A percentile compares a stretch with the other conserved stretches of the same genome.
Evolutionary conservation across 805 yeast genomes (phyloP).

Genomic region (Kregervanrija pseudodelftensis): DNA sequence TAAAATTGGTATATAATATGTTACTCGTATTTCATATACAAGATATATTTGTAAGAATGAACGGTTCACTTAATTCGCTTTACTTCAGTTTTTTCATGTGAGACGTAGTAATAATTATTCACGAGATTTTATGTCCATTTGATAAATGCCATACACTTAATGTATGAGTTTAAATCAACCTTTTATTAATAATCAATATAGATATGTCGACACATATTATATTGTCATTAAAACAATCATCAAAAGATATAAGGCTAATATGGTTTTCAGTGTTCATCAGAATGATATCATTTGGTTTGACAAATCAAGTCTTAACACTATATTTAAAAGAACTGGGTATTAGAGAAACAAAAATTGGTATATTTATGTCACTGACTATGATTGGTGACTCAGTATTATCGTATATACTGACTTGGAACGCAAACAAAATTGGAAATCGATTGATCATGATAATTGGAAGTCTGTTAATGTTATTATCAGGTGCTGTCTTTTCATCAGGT

Average conservation of each 20-base stretch:
- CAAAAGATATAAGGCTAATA: constrained; percentile 50
- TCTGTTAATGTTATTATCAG: constrained; percentile 60
- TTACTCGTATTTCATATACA: too few relatives aligned
- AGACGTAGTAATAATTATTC: too few relatives aligned
- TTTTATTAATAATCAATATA: background rate
- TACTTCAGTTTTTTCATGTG: too few relatives aligned
- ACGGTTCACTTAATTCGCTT: too few relatives aligned
- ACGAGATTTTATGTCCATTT: too few relatives aligned
- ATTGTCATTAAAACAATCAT: constrained; percentile 26
- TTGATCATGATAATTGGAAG: constrained; percentile 57
- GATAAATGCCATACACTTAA: too few relatives aligned
- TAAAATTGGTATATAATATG: too few relatives aligned
- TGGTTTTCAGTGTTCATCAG: constrained; percentile 66
- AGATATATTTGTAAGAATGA: too few relatives aligned
- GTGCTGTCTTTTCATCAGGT: constrained; percentile 50
- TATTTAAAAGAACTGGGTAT: constrained; percentile 51
- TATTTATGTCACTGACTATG: constrained; percentile 76
- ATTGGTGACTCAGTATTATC: constrained; percentile 74
- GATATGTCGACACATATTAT: constrained; percentile 24
- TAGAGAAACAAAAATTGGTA: constrained; percentile 54
- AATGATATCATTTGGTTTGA: constrained; percentile 67
- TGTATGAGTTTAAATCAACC: background rate
- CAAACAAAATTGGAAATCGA: constrained; percentile 65
- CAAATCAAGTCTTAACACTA: constrained; percentile 70
- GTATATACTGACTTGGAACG: constrained; percentile 66